These are phyloP conservation scores for Pseudonitzschia delicatissima DNA, from an alignment of 108 stramenopile species.

Conservation along the genomic window DNA sequence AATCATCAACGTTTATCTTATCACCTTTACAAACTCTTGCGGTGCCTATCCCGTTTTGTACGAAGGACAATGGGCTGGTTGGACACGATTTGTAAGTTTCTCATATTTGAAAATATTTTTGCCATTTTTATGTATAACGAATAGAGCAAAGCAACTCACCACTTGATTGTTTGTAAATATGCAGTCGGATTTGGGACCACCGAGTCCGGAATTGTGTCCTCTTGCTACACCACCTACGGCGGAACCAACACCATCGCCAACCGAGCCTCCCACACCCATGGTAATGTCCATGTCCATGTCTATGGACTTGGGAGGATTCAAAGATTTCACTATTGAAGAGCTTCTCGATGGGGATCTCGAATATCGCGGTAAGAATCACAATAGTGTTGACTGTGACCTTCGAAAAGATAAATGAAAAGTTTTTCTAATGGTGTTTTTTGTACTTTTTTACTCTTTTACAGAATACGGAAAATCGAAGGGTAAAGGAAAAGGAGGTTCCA, in stretches of 20 bases:
- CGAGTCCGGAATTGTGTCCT: constrained; percentile 27
- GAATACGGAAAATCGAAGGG: constrained; percentile 1
- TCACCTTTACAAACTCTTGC: constrained; percentile 34
- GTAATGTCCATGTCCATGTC: constrained; percentile 32
- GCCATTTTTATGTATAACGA: too few species aligned
- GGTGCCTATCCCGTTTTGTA: constrained; percentile 35
- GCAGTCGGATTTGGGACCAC: constrained; percentile 29
- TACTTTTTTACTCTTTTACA: too few species aligned
- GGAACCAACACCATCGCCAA: constrained; percentile 7
- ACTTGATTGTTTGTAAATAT: too few species aligned
- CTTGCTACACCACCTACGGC: constrained; percentile 8
- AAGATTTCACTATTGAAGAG: neutral
- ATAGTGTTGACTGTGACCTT: too few species aligned
- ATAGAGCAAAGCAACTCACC: too few species aligned
- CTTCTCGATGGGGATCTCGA: neutral
- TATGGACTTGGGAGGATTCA: constrained; percentile 18
- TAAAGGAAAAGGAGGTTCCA: neutral
- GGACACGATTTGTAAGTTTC: constrained; percentile 38
- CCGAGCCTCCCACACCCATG: constrained; percentile 7
- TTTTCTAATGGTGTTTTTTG: too few species aligned
- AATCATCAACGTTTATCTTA: constrained; percentile 30
- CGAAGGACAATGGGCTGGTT: constrained; percentile 35
- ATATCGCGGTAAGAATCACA: too few species aligned
- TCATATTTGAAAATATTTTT: neutral
- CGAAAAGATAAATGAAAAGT: too few species aligned